A percentile compares a stretch with the other conserved stretches of the same genome.
Conservation (phyloP, 1,284 basidiomycete genomes). For the Ustilago shanxiensis region DNA sequence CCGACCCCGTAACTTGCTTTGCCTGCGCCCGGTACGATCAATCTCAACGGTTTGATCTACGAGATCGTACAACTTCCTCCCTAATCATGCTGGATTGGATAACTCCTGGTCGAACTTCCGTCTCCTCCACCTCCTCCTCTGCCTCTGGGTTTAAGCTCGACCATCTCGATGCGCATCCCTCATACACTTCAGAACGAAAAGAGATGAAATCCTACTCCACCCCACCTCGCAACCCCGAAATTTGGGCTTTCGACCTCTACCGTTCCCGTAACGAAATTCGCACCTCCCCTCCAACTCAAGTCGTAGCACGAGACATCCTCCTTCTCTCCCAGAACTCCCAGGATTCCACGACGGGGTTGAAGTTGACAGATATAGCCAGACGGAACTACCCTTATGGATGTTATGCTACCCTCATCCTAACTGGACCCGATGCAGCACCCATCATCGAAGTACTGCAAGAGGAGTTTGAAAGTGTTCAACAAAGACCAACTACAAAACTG, state of each 20-base stretch:
- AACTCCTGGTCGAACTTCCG: conserved; percentile 59
- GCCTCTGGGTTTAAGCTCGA: conserved; percentile 5
- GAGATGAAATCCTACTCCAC: conserved; percentile 15
- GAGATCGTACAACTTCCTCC: conserved; percentile 41
- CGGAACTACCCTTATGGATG: conserved; percentile 82
- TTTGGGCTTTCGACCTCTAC: conserved; percentile 89
- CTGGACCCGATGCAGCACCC: conserved; percentile 75
- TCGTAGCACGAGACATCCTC: conserved; percentile 81
- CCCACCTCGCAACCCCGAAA: conserved; percentile 75
- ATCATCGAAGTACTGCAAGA: conserved; percentile 73
- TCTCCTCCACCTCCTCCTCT: neutral
- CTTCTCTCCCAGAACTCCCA: conserved; percentile 76
- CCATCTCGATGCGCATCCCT: conserved; percentile 26
- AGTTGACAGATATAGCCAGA: conserved; percentile 72
- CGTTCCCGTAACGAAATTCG: conserved; percentile 87
- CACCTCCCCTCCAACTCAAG: conserved; percentile 74
- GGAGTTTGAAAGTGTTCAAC: conserved; percentile 75
- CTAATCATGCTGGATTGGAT: conserved; percentile 67
- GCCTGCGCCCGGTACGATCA: conserved; percentile 60
- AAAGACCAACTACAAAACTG: conserved; percentile 74
- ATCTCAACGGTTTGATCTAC: conserved; percentile 63
- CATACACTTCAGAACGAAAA: neutral
- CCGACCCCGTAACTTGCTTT: conserved; percentile 68
- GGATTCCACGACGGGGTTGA: neutral
- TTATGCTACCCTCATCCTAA: conserved; percentile 84